phyloP scores from a whole-genome alignment of 176 grass and related monocot genomes.

The Musa itinerans region DNA sequence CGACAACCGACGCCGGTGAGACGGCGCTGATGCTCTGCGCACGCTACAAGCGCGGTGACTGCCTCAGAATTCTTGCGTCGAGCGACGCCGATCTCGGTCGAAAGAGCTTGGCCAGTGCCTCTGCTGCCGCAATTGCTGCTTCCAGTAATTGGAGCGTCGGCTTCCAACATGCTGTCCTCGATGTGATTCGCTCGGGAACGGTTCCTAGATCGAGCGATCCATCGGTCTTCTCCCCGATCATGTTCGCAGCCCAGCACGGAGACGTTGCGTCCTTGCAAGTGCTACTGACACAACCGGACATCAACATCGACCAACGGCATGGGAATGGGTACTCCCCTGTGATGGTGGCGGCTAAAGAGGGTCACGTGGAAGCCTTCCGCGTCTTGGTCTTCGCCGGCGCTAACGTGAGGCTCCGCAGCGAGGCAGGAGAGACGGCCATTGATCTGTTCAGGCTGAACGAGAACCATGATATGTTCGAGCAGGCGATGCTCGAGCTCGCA shows the following conservation, averaged over 20 bases:
- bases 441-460: conserved; percentile 56
- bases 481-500: conserved; percentile 76
- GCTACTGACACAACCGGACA: conserved; percentile 33
- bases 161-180: conserved; percentile 41
- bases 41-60: conserved; percentile 46
- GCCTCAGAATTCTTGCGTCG: conserved; percentile 45
- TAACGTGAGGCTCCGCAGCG: conserved; percentile 49
- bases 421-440: conserved; percentile 46
- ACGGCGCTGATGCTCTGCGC: conserved; percentile 36
- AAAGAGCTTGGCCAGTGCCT: conserved; percentile 45
- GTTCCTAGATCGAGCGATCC: conserved; percentile 49
- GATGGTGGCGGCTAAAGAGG: conserved; percentile 48
- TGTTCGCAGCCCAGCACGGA: conserved; percentile 39
- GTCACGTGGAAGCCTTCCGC: conserved; percentile 64
- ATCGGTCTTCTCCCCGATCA: conserved; percentile 50
- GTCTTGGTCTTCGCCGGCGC: conserved; percentile 62
- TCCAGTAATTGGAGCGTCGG: conserved; percentile 33
- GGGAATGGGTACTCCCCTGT: conserved; percentile 47
- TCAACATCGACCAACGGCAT: conserved; percentile 61
- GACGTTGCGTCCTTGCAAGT: conserved; percentile 43
- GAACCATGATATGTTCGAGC: conserved; percentile 78
- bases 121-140: conserved; percentile 27
- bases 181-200: conserved; percentile 35
- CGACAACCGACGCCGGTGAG: conserved; percentile 53
- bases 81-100: conserved; percentile 56